Percentiles rank a stretch among this genome's conserved stretches.
Conservation (phyloP, 495 filamentous ascomycete species). For the Tuber borchii region DNA sequence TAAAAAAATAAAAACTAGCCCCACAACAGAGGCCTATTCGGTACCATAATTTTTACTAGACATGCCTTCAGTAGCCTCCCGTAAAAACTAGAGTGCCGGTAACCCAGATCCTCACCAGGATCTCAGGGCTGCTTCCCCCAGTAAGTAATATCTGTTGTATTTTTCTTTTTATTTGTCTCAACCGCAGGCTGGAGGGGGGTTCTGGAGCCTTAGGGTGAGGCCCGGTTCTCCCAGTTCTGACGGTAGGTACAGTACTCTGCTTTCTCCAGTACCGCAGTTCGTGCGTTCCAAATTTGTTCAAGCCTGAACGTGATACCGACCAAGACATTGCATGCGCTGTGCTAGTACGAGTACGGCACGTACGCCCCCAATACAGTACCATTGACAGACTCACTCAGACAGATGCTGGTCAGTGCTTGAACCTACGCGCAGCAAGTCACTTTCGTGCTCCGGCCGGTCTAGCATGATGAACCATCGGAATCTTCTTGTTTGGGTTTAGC, state of each 20-base stretch:
- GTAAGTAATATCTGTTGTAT: no score
- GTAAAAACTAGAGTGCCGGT: no score
- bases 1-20: no score
- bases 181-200: no score
- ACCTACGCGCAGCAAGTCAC: neutral
- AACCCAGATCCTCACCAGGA: no score
- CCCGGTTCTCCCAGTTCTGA: no score
- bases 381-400: neutral
- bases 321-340: neutral
- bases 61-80: neutral
- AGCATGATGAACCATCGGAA: neutral
- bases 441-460: neutral
- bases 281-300: neutral
- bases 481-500: neutral
- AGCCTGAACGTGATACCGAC: neutral
- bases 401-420: neutral
- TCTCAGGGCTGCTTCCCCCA: no score
- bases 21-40: neutral
- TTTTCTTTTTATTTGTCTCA: no score
- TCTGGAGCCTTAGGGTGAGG: no score
- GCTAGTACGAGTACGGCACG: no score
- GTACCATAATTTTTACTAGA: neutral
- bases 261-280: no score
- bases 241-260: no score
- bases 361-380: neutral